Evolutionary conservation across 75 land plant species (phyloP).

Genomic region (Chamaecyparis obtusa): DNA sequence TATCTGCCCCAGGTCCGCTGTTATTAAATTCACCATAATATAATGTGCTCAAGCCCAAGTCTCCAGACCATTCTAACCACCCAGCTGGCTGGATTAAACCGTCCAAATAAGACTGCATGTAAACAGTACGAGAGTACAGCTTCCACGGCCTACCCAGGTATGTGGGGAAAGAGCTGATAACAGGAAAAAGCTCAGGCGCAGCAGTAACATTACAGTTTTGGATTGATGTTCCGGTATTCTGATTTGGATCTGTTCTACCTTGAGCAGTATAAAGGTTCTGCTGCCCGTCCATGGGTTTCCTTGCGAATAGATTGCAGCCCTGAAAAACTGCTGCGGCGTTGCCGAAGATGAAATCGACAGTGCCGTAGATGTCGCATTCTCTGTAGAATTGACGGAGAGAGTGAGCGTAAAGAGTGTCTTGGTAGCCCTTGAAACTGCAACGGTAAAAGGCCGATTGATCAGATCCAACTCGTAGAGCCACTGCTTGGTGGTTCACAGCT

Average conservation of each 20-base stretch:
- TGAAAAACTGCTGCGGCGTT: neutral
- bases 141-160: neutral
- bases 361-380: neutral
- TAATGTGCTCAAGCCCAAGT: neutral
- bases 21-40: neutral
- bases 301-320: neutral
- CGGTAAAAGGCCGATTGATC: neutral
- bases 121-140: neutral
- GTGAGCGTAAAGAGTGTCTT: constrained; percentile 2
- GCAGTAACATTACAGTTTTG: neutral
- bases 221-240: neutral
- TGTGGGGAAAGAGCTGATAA: neutral
- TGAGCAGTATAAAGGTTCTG: neutral
- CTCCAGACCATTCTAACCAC: neutral
- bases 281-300: neutral
- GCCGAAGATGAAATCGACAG: neutral
- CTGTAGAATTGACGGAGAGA: neutral
- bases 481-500: neutral
- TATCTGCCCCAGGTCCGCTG: neutral
- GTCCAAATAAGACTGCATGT: neutral
- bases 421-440: neutral
- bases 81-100: neutral
- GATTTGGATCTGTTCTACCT: neutral
- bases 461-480: neutral
- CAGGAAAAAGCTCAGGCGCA: neutral